phyloP scores from a whole-genome alignment of 257 asterid species.

The Verbascum thapsus region DNA sequence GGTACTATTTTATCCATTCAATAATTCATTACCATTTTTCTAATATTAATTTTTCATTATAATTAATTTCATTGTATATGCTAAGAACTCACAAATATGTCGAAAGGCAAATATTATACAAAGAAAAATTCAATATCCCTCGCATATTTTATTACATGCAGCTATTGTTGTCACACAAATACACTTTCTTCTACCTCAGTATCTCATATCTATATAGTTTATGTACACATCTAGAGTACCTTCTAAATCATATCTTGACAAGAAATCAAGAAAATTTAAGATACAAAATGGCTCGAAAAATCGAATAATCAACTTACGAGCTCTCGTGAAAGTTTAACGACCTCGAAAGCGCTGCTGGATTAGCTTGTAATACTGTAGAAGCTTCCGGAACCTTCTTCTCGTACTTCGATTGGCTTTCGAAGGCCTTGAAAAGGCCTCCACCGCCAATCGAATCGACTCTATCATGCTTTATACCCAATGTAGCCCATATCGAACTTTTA shows the following conservation, averaged over 20 bases:
- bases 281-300: constrained; percentile 8
- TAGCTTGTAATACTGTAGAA: constrained; percentile 65
- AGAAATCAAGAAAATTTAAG: neutral
- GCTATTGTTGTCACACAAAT: constrained; percentile 12
- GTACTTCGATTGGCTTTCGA: constrained; percentile 44
- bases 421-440: constrained; percentile 57
- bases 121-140: constrained; percentile 14
- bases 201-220: neutral
- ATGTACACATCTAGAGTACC: constrained; percentile 34
- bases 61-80: no score
- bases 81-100: no score
- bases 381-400: constrained; percentile 47
- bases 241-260: constrained; percentile 17
- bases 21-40: no score
- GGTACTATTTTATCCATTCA: no score
- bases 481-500: constrained; percentile 79
- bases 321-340: constrained; percentile 72
- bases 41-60: no score
- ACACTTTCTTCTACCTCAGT: constrained; percentile 19
- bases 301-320: constrained; percentile 34
- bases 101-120: neutral
- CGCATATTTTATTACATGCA: constrained; percentile 14
- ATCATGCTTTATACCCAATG: constrained; percentile 62
- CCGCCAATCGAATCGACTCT: constrained; percentile 43
- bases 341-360: constrained; percentile 88